Evolutionary conservation across 1,284 basidiomycete genomes (phyloP), one percentile per base, ranked within the genome.

Genomic region (Exsudoporus floridanus): DNA sequence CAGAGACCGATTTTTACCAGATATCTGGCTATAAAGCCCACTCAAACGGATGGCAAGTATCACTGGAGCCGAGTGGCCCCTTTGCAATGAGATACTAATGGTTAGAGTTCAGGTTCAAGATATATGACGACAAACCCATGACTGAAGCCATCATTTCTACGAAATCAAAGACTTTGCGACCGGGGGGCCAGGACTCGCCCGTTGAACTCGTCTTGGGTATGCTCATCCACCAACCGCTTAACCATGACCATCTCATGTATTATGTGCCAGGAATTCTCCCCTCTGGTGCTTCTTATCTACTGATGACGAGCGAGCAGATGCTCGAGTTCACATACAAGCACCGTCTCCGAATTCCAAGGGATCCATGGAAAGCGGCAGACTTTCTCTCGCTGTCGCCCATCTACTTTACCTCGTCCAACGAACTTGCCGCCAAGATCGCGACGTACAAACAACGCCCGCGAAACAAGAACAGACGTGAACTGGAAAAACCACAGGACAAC

Each of bases 351-450:
- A 16, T 28, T 7, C 57, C 56, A 3, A 56, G 54, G 27, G 25
- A 35, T 0, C 27, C 69, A 0, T 65, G 69, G 70, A 36, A 1
- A n/a, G 51, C 55, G 3, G 19, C 38, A 9, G 27, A 55, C 3
- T 69, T 72, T 39, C 27, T 56, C 0, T 69, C 66, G 0, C 18
- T 69, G 6, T 69, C 66, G 0, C 70, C 70, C 8, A 70, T 68
- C 31, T 56, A 67, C 50, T 69, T 69, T 28, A 7, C 12, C 41
- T 53, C 58, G 4, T 3, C 3, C 21, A 4, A 25, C 2, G 69
- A 61, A 13, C 53, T 69, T 12, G 36, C 54, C 1, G 54, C 34
- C 19, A 69, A 69, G 49, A 27, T 65, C 10, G 54, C 50, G 14
- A 63, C 54, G 14, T 69, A 72, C 50, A 72, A 60, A 21, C 64